Evolutionary conservation across 2,329 filamentous ascomycete species (phyloP), one percentile per base, ranked within the genome.

Genomic region (Aureobasidium subglaciale): DNA sequence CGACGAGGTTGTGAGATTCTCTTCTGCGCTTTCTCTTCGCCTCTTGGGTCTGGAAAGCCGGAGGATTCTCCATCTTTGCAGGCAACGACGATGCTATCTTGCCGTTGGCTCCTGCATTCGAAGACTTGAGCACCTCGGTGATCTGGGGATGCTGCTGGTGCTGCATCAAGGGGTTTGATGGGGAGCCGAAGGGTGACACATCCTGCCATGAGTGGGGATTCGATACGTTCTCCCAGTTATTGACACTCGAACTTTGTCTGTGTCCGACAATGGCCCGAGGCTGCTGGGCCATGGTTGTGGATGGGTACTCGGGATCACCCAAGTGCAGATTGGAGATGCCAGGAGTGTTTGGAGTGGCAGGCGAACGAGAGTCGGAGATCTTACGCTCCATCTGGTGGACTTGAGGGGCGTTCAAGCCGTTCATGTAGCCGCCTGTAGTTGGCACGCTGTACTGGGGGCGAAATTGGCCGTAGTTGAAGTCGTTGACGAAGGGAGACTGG

Each of bases 1-100:
- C 93, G 10, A 99, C 93, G 35, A 95, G 79, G 68, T 99, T 97
- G 75, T 99, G 93, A 1, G 92, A 97, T 67, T 96, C 93, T 35
- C 93, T 82, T 58, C 93, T 84, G 59, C 91, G 82, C 70, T 92
- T 89, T 63, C 90, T 83, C 81, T 97, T 97, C 65, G 91, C 90
- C 69, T 97, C 93, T 66, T 96, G 90, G 1, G 90, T 86, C 55
- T 93, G 88, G 52, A 87, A 78, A 20, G 57, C 40, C 18, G 50
- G 45, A 9, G 30, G 42, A 18, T 56, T 42, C 18, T 45, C 46
- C 40, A 52, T 52, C 74, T 96, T 96, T 30, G 90, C 81, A 1
- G 92, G 92, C 75, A 97, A 85, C 1, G 92, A 96, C 10, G 67
- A 66, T 38, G 65, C 66, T 25, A 67, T 64, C 57, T 70, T 69